Conservation (phyloP, 257 asterid species). For the Solanum neorickii region DNA sequence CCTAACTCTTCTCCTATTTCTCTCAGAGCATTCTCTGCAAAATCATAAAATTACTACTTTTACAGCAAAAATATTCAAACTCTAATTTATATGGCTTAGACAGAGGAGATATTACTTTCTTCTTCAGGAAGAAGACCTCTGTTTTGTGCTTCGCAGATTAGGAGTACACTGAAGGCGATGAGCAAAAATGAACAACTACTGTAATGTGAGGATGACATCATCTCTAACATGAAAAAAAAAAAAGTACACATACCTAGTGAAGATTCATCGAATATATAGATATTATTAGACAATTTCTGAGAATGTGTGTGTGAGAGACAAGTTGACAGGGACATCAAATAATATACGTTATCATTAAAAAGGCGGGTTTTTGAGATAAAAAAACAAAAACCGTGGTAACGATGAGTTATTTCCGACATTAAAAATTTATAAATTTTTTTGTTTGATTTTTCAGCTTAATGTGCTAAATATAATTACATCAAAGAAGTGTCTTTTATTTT, state of each 20-base stretch:
- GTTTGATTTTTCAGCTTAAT: too few species aligned
- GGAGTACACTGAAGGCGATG: not conserved
- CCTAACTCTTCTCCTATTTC: constrained; percentile 6
- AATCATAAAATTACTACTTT: not conserved
- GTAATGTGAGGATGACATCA: not conserved
- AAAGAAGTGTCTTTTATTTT: too few species aligned
- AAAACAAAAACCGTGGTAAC: too few species aligned
- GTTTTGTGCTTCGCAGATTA: not conserved
- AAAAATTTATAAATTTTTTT: too few species aligned
- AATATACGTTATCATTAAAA: not conserved
- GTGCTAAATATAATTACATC: too few species aligned
- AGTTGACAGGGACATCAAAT: not conserved
- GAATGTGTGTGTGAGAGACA: not conserved
- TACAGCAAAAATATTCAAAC: not conserved
- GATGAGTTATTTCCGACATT: not conserved
- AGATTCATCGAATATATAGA: not conserved
- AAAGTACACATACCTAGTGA: not conserved
- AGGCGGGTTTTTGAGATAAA: too few species aligned
- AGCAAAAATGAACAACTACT: not conserved
- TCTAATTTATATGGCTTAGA: not conserved
- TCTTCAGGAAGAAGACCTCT: not conserved
- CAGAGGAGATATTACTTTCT: not conserved
- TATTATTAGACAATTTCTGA: not conserved
- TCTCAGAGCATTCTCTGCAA: constrained; percentile 1
- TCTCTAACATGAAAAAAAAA: not conserved